Evolutionary conservation across 768 basidiomycete species (phyloP).

Genomic region (Boletus vinaceobasis): DNA sequence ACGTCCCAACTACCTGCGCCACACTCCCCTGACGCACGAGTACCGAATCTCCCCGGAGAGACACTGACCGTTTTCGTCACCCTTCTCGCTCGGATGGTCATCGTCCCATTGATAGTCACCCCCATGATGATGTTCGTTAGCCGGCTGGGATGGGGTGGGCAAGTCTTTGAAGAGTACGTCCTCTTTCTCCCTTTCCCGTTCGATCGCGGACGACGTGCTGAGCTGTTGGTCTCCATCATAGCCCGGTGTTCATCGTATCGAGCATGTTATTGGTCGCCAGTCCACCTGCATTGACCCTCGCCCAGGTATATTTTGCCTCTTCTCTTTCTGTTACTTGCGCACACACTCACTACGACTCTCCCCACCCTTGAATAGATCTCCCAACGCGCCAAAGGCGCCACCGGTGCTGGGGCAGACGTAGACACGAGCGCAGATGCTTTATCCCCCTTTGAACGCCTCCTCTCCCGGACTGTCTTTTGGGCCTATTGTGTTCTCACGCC

Average conservation of each 20-base stretch:
- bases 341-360: not conserved
- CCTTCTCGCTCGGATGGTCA: slow-evolving; percentile 80
- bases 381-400: slow-evolving; percentile 6
- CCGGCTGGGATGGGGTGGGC: slow-evolving; percentile 36
- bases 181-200: not conserved
- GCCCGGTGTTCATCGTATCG: slow-evolving; percentile 84
- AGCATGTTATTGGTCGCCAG: slow-evolving; percentile 79
- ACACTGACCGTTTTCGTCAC: slow-evolving; percentile 80
- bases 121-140: slow-evolving; percentile 71
- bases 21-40: not conserved
- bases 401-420: not conserved
- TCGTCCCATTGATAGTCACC: slow-evolving; percentile 75
- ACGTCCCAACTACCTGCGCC: not conserved
- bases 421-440: not conserved
- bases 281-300: slow-evolving; percentile 74
- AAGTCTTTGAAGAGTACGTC: slow-evolving; percentile 74
- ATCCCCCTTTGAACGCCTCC: slow-evolving; percentile 73
- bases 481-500: slow-evolving; percentile 87
- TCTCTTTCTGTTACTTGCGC: not conserved
- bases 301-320: slow-evolving; percentile 39
- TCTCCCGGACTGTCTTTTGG: slow-evolving; percentile 92
- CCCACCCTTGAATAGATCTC: slow-evolving; percentile 14
- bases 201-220: not conserved
- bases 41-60: slow-evolving; percentile 54
- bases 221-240: slow-evolving; percentile 24